A percentile compares a stretch with the other conserved stretches of the same genome.
phyloP scores from a whole-genome alignment of 1,139 yeast species.

The Eremothecium gossypii region DNA sequence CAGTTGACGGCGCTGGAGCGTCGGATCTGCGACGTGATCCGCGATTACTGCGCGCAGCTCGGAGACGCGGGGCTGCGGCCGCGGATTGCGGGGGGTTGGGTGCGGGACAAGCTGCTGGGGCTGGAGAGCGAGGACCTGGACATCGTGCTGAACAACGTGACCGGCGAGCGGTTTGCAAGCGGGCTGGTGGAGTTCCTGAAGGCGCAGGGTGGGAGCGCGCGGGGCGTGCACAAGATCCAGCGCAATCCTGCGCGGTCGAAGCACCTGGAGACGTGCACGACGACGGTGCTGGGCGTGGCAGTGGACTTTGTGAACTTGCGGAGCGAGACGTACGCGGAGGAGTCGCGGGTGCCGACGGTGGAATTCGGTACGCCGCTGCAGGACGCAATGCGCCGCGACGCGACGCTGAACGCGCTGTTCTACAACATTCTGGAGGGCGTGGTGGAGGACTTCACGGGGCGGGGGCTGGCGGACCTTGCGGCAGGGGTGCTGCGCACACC shows the following conservation, averaged over 20 bases:
- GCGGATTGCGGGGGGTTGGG: conserved; percentile 98
- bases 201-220: conserved; percentile 36
- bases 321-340: conserved; percentile 73
- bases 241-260: conserved; percentile 92
- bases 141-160: conserved; percentile 72
- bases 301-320: conserved; percentile 89
- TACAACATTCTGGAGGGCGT: conserved; percentile 59
- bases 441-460: conserved; percentile 77
- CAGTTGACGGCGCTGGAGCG: conserved; percentile 19
- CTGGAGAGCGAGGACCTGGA: conserved; percentile 78
- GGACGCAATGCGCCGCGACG: conserved; percentile 90
- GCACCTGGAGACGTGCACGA: conserved; percentile 93
- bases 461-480: conserved; percentile 63
- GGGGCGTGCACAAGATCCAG: conserved; percentile 65
- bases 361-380: conserved; percentile 83
- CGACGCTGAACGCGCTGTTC: conserved; percentile 84
- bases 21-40: conserved; percentile 22
- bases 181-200: conserved; percentile 48
- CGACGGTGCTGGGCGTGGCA: conserved; percentile 69
- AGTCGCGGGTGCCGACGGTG: conserved; percentile 69
- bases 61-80: conserved; percentile 35
- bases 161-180: conserved; percentile 82
- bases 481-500: conserved; percentile 80
- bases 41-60: conserved; percentile 21
- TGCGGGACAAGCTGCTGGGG: conserved; percentile 83